phyloP scores from a whole-genome alignment of 192 early-diverging fungal species.

The Coemansia sp. region DNA sequence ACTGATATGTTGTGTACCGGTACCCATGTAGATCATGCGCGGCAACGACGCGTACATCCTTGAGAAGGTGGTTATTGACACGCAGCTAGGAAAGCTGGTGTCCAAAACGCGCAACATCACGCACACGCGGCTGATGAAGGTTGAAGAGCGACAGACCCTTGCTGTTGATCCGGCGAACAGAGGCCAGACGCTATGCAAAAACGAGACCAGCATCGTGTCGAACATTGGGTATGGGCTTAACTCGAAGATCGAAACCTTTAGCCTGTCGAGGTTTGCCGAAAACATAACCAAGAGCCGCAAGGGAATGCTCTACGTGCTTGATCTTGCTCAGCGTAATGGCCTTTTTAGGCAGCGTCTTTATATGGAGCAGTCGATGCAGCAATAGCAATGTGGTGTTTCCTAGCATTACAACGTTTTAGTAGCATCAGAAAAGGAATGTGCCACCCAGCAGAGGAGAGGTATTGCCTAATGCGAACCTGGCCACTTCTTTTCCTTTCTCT shows the following conservation, averaged over 20 bases:
- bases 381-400: conserved; percentile 1
- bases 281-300: conserved; percentile 57
- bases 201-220: conserved; percentile 84
- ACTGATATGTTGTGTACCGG: neutral
- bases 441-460: too few relatives aligned
- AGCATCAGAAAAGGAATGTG: too few relatives aligned
- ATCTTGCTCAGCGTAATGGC: conserved; percentile 50
- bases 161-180: conserved; percentile 55
- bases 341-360: conserved; percentile 43
- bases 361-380: conserved; percentile 17
- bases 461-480: too few relatives aligned
- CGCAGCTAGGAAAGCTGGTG: conserved; percentile 70
- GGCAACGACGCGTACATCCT: conserved; percentile 86
- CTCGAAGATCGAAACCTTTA: conserved; percentile 84
- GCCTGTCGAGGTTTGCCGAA: conserved; percentile 80
- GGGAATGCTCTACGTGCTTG: conserved; percentile 56
- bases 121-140: conserved; percentile 88
- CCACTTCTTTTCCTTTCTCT: too few relatives aligned
- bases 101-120: conserved; percentile 87
- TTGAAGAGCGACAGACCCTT: conserved; percentile 89
- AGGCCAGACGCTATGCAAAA: conserved; percentile 70
- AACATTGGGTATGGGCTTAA: conserved; percentile 85
- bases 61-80: conserved; percentile 87
- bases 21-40: conserved; percentile 66
- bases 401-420: neutral